Evolutionary conservation across 345 rosid genomes (phyloP).

Genomic region (Gossypioides kirkii): DNA sequence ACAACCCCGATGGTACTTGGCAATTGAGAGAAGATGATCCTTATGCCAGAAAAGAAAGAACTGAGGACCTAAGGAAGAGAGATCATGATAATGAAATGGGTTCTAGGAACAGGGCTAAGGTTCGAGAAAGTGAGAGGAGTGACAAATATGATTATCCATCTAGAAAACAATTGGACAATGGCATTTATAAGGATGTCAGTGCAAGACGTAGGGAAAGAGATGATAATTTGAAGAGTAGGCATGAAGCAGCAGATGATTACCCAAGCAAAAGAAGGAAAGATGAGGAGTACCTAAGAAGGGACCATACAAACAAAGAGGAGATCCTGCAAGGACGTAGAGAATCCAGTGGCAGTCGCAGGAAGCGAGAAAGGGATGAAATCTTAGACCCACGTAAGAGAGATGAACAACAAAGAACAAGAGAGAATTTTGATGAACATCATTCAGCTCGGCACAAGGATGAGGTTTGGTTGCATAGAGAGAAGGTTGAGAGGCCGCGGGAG

Average conservation of each 20-base stretch:
- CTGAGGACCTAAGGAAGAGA: conserved; percentile 65
- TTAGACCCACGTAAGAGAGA: conserved; percentile 75
- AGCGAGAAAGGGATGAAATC: conserved; percentile 73
- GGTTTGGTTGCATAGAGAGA: conserved; percentile 59
- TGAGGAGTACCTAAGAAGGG: conserved; percentile 60
- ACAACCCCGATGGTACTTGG: conserved; percentile 50
- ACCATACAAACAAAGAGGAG: conserved; percentile 61
- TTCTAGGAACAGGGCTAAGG: conserved; percentile 66
- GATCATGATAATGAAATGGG: conserved; percentile 64
- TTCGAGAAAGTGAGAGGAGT: conserved; percentile 56
- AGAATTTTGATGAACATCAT: conserved; percentile 56
- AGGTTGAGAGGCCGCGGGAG: conserved; percentile 65
- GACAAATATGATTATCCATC: conserved; percentile 63
- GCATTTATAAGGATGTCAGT: conserved; percentile 49
- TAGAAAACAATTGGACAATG: conserved; percentile 74
- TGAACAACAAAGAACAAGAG: conserved; percentile 66
- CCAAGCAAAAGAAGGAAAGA: conserved; percentile 67
- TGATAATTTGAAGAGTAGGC: conserved; percentile 47
- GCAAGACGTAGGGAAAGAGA: conserved; percentile 55
- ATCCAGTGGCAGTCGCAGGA: conserved; percentile 42
- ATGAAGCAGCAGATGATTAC: conserved; percentile 60
- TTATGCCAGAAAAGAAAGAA: conserved; percentile 48
- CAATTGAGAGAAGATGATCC: conserved; percentile 63
- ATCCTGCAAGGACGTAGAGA: conserved; percentile 56
- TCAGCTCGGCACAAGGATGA: conserved; percentile 81